These are phyloP conservation scores for Colletotrichum karsti DNA, from an alignment of 2,329 filamentous ascomycete genomes.

Conservation along the genomic window DNA sequence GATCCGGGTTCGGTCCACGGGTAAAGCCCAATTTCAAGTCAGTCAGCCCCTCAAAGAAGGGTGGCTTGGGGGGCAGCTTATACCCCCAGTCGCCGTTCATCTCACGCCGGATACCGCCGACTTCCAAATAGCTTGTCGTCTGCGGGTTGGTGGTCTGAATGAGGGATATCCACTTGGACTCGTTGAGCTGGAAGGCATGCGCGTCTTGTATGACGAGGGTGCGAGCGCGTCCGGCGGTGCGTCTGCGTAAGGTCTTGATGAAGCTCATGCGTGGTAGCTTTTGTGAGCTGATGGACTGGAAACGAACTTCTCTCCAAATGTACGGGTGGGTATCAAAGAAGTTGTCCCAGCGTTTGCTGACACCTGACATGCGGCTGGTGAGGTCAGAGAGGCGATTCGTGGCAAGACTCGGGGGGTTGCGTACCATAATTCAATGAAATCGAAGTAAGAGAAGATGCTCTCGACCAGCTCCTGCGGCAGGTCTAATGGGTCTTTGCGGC, in stretches of 20 bases:
- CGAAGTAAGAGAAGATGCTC: constrained; percentile 43
- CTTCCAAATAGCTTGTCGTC: constrained; percentile 22
- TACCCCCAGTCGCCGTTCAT: constrained; percentile 24
- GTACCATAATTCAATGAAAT: constrained; percentile 34
- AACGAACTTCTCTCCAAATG: constrained; percentile 27
- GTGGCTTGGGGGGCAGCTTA: constrained; percentile 25
- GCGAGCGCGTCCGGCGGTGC: constrained; percentile 20
- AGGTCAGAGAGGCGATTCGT: background rate
- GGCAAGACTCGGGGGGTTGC: background rate
- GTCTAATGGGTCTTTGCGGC: constrained; percentile 42
- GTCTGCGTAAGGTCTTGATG: constrained; percentile 17
- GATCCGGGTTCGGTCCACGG: background rate
- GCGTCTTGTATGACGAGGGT: constrained; percentile 23
- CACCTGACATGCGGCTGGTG: constrained; percentile 15
- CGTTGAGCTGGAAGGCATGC: constrained; percentile 22
- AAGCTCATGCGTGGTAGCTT: constrained; percentile 17
- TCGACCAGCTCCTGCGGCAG: constrained; percentile 47
- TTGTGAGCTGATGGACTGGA: constrained; percentile 1
- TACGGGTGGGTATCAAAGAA: constrained; percentile 26
- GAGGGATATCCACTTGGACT: constrained; percentile 23
- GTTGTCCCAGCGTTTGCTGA: constrained; percentile 27
- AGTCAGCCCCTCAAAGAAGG: constrained; percentile 15
- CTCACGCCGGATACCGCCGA: constrained; percentile 13
- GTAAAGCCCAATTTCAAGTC: constrained; percentile 16
- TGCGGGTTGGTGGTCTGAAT: constrained; percentile 27